Conservation (phyloP, 2,329 filamentous ascomycete genomes). For the Plectosphaerella cucumerina region DNA sequence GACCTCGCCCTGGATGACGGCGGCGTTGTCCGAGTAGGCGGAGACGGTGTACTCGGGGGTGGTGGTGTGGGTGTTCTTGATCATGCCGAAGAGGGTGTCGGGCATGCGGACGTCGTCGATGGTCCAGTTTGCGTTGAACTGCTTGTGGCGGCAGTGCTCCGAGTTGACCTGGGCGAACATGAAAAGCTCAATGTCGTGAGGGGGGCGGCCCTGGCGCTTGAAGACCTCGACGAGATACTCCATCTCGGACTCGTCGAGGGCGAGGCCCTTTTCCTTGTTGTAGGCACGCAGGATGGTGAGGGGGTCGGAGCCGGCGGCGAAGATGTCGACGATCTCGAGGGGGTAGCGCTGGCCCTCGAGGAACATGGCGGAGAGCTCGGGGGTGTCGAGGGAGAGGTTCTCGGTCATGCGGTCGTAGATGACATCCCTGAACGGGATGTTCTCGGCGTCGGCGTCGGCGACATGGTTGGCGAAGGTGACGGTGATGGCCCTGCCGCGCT, state of each 20-base stretch:
- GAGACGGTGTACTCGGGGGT: conserved; percentile 82
- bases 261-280: conserved; percentile 79
- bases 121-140: conserved; percentile 95
- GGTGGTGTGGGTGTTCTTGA: conserved; percentile 86
- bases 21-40: conserved; percentile 96
- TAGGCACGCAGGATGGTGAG: conserved; percentile 73
- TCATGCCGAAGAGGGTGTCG: conserved; percentile 90
- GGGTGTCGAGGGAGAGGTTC: conserved; percentile 62
- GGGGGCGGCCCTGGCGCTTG: conserved; percentile 47
- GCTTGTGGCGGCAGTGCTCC: conserved; percentile 82
- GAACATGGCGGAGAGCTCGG: conserved; percentile 74
- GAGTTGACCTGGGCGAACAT: conserved; percentile 99
- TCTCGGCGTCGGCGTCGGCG: conserved; percentile 36
- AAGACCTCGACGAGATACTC: conserved; percentile 77
- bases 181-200: conserved; percentile 92
- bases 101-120: conserved; percentile 82
- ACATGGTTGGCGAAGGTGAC: conserved; percentile 54
- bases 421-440: conserved; percentile 57
- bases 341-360: conserved; percentile 58
- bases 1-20: conserved; percentile 73
- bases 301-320: conserved; percentile 59
- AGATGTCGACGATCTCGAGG: conserved; percentile 73
- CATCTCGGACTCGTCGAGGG: conserved; percentile 84
- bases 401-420: conserved; percentile 97
- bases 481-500: conserved; percentile 78